phyloP scores from a whole-genome alignment of 345 rosid genomes.

The Rubroshorea leprosula region DNA sequence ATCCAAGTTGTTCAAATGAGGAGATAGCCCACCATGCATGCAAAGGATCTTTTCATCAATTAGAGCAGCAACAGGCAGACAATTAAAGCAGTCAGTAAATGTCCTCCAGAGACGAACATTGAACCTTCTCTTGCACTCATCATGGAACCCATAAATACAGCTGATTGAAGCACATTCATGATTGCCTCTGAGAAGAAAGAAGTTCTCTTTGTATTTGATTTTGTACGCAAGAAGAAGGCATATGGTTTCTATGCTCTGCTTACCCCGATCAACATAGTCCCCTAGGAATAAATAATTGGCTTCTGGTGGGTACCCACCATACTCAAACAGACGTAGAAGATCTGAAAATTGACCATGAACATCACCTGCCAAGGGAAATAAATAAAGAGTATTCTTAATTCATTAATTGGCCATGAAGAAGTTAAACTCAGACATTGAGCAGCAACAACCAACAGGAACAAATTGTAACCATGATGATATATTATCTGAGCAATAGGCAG shows the following conservation, averaged over 20 bases:
- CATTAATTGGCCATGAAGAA: neutral
- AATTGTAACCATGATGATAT: neutral
- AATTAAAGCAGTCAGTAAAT: constrained; percentile 51
- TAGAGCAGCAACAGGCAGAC: constrained; percentile 41
- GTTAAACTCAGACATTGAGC: neutral
- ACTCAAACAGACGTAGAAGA: constrained; percentile 39
- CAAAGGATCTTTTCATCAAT: constrained; percentile 40
- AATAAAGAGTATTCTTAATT: neutral
- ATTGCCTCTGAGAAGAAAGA: constrained; percentile 49
- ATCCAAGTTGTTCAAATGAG: constrained; percentile 33
- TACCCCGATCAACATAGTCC: constrained; percentile 53
- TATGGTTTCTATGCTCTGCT: constrained; percentile 46
- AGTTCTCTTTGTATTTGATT: constrained; percentile 43
- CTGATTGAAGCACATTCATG: constrained; percentile 52
- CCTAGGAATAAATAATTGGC: constrained; percentile 44
- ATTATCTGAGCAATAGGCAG: neutral
- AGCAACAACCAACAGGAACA: constrained; percentile 1
- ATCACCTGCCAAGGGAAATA: constrained; percentile 30
- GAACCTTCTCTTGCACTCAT: constrained; percentile 51
- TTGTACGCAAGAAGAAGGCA: constrained; percentile 46
- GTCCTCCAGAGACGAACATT: constrained; percentile 47
- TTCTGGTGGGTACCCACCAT: constrained; percentile 45
- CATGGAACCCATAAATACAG: constrained; percentile 48
- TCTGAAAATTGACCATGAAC: constrained; percentile 46
- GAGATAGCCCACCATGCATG: constrained; percentile 45